Base-by-base conservation (phyloP, 768 basidiomycete genomes). In the Podaxis carcinomalis region DNA sequence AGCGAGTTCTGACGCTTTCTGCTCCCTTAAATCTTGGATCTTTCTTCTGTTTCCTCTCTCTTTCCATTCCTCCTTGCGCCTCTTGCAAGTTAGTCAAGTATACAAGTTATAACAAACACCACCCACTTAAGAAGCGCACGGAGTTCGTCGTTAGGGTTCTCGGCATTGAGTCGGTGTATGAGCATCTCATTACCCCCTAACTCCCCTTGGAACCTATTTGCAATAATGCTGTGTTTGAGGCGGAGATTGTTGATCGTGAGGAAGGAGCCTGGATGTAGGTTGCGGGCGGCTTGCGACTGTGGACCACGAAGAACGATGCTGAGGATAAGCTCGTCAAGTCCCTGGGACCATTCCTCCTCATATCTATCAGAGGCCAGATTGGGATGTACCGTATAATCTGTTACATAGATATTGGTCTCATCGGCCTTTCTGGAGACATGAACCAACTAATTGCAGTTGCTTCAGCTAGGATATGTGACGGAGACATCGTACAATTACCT, bases 371-470 rank as follows among this genome's bases (percentile, higher is more conserved):
- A 62, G 3, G 72, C 66, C 37, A 88, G 72, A 51, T 78, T 71
- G 4, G 76, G 65, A 56, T 86, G 79, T 2, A 73, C 68, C 2
- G 87, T 87, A 66, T 88, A 90, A 69, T 90, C 89, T 9, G 87
- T 89, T 32, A 86, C 81, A 63, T 81, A 86, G 40, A 89, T 69
- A 52, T 73, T 75, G 3, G 78, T 70, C 21, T 69, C 68, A 27
- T 73, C 69, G 36, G 66, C 65, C 16, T 73, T 65, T 46, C 75
- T 72, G 21, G 69, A 63, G 19, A 75, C 62, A 62, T 79, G 76
- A 2, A 89, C 70, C 36, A 87, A 68, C 87, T 89, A 59, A 32
- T 32, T 32, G 13, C 55, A 21, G 35, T 27, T 25, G 44, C 56
- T 11, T 51, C 53, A n/a, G 16, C 56, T 51, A 37, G 52, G 16